Conservation (phyloP, 2,329 filamentous ascomycete species). For the Trichoderma sp. region DNA sequence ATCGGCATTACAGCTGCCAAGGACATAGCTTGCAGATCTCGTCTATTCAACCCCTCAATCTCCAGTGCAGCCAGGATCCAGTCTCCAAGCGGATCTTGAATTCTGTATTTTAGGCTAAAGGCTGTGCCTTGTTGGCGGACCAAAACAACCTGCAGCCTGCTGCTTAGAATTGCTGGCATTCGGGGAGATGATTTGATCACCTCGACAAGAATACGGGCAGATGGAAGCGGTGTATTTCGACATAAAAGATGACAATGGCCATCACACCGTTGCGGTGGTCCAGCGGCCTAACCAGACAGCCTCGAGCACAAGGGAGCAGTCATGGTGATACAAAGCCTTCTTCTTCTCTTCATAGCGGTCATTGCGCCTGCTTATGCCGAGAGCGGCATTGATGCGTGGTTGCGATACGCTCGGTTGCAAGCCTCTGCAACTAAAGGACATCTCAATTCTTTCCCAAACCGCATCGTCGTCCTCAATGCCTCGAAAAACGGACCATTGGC, state of each 20-base stretch:
- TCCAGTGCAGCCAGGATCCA: neutral
- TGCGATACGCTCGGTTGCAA: constrained; percentile 61
- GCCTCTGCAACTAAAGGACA: constrained; percentile 26
- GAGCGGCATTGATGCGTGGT: constrained; percentile 62
- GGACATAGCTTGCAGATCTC: neutral
- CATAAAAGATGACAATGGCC: neutral
- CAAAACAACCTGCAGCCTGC: neutral
- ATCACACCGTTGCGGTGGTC: neutral
- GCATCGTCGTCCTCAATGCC: constrained; percentile 55
- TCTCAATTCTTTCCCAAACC: constrained; percentile 45
- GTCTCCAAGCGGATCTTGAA: neutral
- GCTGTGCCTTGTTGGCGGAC: neutral
- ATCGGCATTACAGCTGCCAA: neutral
- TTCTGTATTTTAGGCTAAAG: constrained; percentile 7
- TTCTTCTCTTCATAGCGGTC: neutral
- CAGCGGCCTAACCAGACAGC: neutral
- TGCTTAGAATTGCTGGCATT: neutral
- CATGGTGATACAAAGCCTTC: neutral
- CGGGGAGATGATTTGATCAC: neutral
- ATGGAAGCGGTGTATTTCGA: neutral
- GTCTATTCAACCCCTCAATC: neutral
- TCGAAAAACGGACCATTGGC: constrained; percentile 57
- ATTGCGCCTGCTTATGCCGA: constrained; percentile 48
- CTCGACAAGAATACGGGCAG: neutral
- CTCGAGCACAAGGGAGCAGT: neutral